Evolutionary conservation across 371 early-diverging fungal species (phyloP).

Genomic region (Lichtheimia hyalospora): DNA sequence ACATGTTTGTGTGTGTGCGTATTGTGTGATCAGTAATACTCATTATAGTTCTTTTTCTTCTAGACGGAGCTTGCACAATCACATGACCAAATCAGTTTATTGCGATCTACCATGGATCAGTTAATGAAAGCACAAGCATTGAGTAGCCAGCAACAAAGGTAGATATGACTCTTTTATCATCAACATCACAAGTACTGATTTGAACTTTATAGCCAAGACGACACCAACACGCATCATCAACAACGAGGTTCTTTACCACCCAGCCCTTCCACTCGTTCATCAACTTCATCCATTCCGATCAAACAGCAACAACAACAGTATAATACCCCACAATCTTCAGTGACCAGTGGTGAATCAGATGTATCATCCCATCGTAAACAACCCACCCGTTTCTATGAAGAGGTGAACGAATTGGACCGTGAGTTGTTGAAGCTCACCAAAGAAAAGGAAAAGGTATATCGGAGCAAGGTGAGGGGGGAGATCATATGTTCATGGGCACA

Average conservation of each 20-base stretch:
- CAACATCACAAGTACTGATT: background rate
- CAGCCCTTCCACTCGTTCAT: background rate
- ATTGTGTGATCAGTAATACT: background rate
- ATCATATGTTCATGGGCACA: background rate
- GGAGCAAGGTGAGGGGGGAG: background rate
- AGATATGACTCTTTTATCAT: background rate
- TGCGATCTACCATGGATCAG: conserved; percentile 43
- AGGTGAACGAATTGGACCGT: conserved; percentile 14
- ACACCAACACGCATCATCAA: background rate
- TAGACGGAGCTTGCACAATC: conserved; percentile 28
- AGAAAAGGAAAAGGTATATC: conserved; percentile 25
- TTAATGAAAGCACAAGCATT: conserved; percentile 29
- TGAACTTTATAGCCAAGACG: background rate
- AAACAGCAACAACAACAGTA: conserved; percentile 1
- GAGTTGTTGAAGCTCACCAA: conserved; percentile 15
- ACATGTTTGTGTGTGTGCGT: background rate
- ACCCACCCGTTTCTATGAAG: background rate
- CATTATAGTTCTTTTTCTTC: background rate
- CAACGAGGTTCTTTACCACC: background rate
- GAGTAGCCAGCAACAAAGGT: background rate
- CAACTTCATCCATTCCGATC: conserved; percentile 1
- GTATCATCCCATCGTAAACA: too few relatives aligned
- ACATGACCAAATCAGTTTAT: conserved; percentile 27
- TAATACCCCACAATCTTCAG: conserved; percentile 11
- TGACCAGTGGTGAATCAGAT: conserved; percentile 3